Conservation (phyloP, 2,329 filamentous ascomycete genomes). For the Thelonectria blattea region DNA sequence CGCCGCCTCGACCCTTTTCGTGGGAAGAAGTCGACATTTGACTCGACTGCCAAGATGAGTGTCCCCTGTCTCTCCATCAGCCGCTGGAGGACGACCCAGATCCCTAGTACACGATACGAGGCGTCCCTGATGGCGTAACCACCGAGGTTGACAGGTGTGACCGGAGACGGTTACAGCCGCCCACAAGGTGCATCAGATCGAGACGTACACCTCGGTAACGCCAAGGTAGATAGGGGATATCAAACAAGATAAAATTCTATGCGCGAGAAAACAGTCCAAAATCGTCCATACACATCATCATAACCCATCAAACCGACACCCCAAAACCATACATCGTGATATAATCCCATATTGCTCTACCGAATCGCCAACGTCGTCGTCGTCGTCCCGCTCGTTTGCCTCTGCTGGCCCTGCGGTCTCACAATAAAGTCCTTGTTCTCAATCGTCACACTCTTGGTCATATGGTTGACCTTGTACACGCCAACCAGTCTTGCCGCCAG, state of each 20-base stretch:
- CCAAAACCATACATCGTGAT: constrained; percentile 12
- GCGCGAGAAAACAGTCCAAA: constrained; percentile 3
- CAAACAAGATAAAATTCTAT: background rate
- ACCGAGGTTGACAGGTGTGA: background rate
- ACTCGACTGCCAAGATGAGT: background rate
- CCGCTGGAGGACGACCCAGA: background rate
- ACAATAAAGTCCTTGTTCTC: constrained; percentile 81
- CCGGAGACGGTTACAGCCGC: background rate
- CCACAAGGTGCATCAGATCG: constrained; percentile 10
- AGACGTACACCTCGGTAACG: background rate
- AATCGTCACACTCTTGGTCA: constrained; percentile 91
- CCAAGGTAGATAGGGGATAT: background rate
- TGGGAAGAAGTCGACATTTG: background rate
- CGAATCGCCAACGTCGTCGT: constrained; percentile 43
- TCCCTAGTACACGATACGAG: constrained; percentile 2
- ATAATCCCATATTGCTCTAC: constrained; percentile 28
- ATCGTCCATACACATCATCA: constrained; percentile 35
- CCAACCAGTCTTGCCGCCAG: constrained; percentile 93
- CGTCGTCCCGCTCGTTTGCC: constrained; percentile 40
- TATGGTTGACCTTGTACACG: constrained; percentile 99
- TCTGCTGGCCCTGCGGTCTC: constrained; percentile 44
- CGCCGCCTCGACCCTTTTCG: background rate
- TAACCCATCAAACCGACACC: constrained; percentile 29
- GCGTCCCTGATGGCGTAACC: background rate
- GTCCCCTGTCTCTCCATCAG: background rate